Evolutionary conservation across 345 rosid species (phyloP), one percentile per base, ranked within the genome.

Genomic region (Brassica juncea): DNA sequence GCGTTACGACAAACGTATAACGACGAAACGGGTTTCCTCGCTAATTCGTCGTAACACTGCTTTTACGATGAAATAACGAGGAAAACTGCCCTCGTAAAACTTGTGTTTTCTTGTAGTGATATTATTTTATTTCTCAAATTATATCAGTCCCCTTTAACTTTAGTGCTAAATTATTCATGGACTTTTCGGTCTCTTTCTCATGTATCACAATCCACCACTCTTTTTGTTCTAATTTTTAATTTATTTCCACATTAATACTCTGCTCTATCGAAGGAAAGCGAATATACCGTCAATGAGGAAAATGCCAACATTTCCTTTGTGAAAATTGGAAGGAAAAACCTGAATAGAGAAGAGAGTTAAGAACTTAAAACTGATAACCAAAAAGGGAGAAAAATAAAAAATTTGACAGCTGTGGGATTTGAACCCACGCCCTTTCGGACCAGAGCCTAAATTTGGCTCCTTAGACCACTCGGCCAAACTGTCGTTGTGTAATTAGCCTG

Each of bases 391-490:
- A 37, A 37, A 37, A 8, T 10, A 10, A 42, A 35, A 8, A 35
- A 35, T 0, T 0, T 95, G 94, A 91, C 94, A 90, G 97, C 99
- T 93, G 91, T 90, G 97, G 94, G 94, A 89, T 91, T 95, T 91
- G 97, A 95, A 95, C 99, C 94, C 97, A 92, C 97, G 95, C 95
- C 99, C 97, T 92, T 89, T 84, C 98, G 93, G 97, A 93, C 97
- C 98, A 91, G 97, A 93, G 94, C 97, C 99, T 93, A 91, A 93
- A 90, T 95, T 93, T 90, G 98, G 94, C 99, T 96, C 94, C 97
- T 94, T 92, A 90, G 98, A 91, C 96, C 99, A 95, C 98, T 95
- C 96, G 96, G 97, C 98, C 94, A 93, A 95, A 95, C 97, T 91
- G 91, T 91, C 65, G 19, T 60, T 60, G 3, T 9, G n/a, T n/a